Evolutionary conservation across 495 filamentous ascomycete genomes (phyloP).

Genomic region (Neurospora africana): DNA sequence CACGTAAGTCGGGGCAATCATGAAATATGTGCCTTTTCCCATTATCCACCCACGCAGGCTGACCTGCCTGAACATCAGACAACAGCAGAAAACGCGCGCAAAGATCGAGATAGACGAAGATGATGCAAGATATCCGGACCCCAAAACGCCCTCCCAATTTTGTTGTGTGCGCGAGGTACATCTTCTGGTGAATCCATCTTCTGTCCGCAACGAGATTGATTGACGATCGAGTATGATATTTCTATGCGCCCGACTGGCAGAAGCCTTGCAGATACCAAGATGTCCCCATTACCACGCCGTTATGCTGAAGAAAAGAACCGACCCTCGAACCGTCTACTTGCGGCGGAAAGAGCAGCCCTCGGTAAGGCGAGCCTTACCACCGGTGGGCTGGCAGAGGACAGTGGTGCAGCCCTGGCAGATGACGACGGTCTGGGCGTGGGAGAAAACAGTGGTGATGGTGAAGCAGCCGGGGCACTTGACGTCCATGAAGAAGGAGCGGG

Average conservation of each 20-base stretch:
- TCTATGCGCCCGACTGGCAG: constrained; percentile 39
- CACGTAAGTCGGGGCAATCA: constrained; percentile 26
- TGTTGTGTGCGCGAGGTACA: constrained; percentile 33
- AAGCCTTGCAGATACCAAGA: constrained; percentile 43
- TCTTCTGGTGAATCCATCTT: constrained; percentile 61
- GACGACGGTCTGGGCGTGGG: constrained; percentile 98
- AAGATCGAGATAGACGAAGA: constrained; percentile 33
- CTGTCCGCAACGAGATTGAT: constrained; percentile 53
- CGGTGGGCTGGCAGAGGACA: constrained; percentile 95
- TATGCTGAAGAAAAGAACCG: constrained; percentile 38
- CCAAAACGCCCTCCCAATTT: constrained; percentile 45
- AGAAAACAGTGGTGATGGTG: constrained; percentile 99
- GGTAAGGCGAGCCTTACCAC: constrained; percentile 89
- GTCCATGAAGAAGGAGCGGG: constrained; percentile 99
- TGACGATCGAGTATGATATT: constrained; percentile 28
- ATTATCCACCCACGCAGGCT: constrained; percentile 44
- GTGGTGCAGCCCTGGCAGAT: constrained; percentile 97
- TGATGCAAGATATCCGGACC: constrained; percentile 86
- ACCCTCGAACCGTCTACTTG: constrained; percentile 64
- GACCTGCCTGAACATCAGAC: constrained; percentile 29
- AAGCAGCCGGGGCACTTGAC: constrained; percentile 99
- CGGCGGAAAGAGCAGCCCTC: constrained; percentile 99
- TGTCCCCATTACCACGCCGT: constrained; percentile 34
- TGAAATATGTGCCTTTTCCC: constrained; percentile 40
- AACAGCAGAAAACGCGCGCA: constrained; percentile 18